These are phyloP conservation scores for Paramecium octaurelia DNA, from an alignment of 73 alveolate species.

Conservation along the genomic window DNA sequence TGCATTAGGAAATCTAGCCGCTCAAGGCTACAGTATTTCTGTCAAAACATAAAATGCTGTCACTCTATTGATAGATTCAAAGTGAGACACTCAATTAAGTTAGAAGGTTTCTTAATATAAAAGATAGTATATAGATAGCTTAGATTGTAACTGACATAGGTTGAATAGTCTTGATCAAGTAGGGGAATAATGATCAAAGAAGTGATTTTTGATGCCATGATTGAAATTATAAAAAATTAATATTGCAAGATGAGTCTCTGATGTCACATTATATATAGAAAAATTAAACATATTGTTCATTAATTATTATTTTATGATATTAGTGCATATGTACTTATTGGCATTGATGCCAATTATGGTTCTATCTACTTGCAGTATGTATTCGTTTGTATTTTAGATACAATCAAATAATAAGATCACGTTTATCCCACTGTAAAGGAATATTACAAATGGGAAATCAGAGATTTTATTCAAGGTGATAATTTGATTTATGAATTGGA, in stretches of 20 bases:
- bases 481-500: neutral
- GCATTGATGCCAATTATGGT: neutral
- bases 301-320: neutral
- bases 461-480: neutral
- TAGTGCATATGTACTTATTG: neutral
- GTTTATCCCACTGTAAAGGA: neutral
- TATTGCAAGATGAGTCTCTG: neutral
- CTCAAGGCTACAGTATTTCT: no score
- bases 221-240: neutral
- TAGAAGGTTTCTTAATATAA: no score
- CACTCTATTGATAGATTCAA: no score
- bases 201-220: neutral
- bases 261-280: neutral
- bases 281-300: neutral
- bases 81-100: no score
- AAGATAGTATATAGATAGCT: no score
- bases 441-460: neutral
- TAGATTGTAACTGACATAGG: no score
- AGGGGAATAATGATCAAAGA: neutral
- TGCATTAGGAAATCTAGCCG: no score
- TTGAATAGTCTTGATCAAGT: neutral
- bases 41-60: no score
- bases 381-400: neutral
- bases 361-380: neutral
- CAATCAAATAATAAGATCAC: neutral